phyloP scores from a whole-genome alignment of 1,139 yeast genomes.

The Pichia norvegensis region DNA sequence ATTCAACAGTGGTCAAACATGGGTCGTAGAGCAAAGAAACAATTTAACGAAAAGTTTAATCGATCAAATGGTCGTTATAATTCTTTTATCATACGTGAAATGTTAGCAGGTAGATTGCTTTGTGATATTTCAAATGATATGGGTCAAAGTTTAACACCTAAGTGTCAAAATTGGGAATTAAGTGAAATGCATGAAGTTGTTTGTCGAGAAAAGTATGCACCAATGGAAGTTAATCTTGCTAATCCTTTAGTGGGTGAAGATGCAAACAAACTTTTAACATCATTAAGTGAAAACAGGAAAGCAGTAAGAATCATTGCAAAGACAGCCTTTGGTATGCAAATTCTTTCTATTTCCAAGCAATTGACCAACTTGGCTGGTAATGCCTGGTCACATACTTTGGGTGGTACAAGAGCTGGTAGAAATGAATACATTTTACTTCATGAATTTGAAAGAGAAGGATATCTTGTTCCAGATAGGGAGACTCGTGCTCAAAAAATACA shows the following conservation, averaged over 20 bases:
- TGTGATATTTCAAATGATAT: conserved; percentile 93
- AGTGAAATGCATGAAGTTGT: conserved; percentile 83
- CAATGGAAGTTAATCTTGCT: conserved; percentile 68
- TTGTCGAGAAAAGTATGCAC: conserved; percentile 50
- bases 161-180: conserved; percentile 95
- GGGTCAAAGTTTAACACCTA: conserved; percentile 86
- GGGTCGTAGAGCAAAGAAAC: conserved; percentile 71
- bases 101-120: conserved; percentile 77
- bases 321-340: conserved; percentile 75
- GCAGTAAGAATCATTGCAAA: conserved; percentile 71
- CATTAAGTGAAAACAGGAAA: conserved; percentile 59
- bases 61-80: conserved; percentile 34
- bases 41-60: conserved; percentile 71
- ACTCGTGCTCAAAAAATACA: conserved; percentile 41
- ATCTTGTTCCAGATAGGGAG: conserved; percentile 84
- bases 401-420: conserved; percentile 95
- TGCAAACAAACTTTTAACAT: conserved; percentile 58
- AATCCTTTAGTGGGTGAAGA: conserved; percentile 62
- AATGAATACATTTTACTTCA: conserved; percentile 90
- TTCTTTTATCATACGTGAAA: conserved; percentile 53
- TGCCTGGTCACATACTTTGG: conserved; percentile 91
- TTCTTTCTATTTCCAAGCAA: conserved; percentile 82
- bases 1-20: conserved; percentile 73
- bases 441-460: conserved; percentile 77
- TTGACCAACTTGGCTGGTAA: conserved; percentile 93